Evolutionary conservation across 495 filamentous ascomycete genomes (phyloP).

Genomic region (Xanthoparmelia taractica): DNA sequence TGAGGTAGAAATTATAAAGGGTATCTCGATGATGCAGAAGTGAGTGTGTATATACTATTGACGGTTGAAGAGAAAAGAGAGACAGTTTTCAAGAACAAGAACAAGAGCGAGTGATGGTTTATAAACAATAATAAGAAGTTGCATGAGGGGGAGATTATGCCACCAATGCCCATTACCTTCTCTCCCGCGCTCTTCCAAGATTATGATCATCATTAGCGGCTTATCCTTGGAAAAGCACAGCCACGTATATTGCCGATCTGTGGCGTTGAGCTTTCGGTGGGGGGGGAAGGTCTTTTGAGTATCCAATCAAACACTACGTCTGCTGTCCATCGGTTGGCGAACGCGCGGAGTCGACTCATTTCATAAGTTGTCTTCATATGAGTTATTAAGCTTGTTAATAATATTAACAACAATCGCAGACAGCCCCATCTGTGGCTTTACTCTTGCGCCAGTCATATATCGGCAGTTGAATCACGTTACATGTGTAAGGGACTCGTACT

Average conservation of each 20-base stretch:
- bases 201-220: neutral
- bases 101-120: slow-evolving; percentile 1
- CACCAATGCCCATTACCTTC: no score
- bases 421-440: neutral
- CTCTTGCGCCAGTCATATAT: neutral
- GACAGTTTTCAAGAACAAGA: no score
- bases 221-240: slow-evolving; percentile 1
- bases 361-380: no score
- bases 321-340: neutral
- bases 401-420: neutral
- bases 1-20: neutral
- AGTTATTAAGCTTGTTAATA: no score
- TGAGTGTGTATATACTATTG: slow-evolving; percentile 10
- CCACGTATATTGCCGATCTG: slow-evolving; percentile 1
- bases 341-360: neutral
- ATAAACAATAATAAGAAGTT: neutral
- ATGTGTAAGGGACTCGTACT: no score
- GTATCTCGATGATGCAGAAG: neutral
- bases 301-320: no score
- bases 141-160: neutral
- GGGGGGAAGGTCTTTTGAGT: no score
- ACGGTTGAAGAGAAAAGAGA: no score
- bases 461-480: slow-evolving; percentile 8
- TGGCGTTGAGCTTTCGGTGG: neutral
- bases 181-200: neutral